phyloP scores from a whole-genome alignment of 1,284 basidiomycete species.

The Ceratobasidium sp. region DNA sequence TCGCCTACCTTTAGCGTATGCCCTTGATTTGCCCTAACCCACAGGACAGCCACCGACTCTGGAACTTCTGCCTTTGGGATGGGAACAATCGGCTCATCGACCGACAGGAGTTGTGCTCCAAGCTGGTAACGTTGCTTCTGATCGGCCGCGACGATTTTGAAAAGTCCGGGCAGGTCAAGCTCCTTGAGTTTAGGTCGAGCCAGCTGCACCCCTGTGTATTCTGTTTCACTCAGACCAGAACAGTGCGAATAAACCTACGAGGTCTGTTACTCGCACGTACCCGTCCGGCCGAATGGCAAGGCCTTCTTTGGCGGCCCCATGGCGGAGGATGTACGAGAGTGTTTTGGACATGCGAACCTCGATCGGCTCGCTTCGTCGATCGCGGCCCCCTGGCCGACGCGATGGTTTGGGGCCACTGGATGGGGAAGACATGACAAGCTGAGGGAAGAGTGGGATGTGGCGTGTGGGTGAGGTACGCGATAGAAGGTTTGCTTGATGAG shows the following conservation, averaged over 20 bases:
- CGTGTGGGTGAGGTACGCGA: conserved; percentile 16
- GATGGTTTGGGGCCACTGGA: conserved; percentile 2
- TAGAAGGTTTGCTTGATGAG: conserved; percentile 3
- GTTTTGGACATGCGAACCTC: conserved; percentile 74
- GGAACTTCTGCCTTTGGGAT: conserved; percentile 44
- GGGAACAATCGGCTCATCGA: conserved; percentile 44
- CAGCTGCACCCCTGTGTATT: conserved; percentile 57
- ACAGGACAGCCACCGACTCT: conserved; percentile 64
- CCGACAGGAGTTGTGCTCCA: conserved; percentile 64
- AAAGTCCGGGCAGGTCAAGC: conserved; percentile 67
- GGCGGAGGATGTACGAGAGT: conserved; percentile 84
- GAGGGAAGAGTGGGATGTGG: background rate
- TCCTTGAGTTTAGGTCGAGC: conserved; percentile 64
- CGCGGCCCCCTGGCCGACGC: conserved; percentile 45
- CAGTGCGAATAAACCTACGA: conserved; percentile 64
- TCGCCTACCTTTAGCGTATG: conserved; percentile 80
- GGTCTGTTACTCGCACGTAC: conserved; percentile 75
- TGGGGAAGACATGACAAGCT: conserved; percentile 18
- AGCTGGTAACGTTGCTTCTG: conserved; percentile 83
- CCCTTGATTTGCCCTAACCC: conserved; percentile 94
- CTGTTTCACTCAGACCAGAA: conserved; percentile 16
- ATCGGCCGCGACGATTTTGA: conserved; percentile 79
- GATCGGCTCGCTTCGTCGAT: conserved; percentile 57
- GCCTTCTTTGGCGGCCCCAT: conserved; percentile 81
- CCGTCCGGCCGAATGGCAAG: conserved; percentile 82